These are phyloP conservation scores for Rhodotorula sphaerocarpa DNA, from an alignment of 768 basidiomycete species.

Conservation along the genomic window DNA sequence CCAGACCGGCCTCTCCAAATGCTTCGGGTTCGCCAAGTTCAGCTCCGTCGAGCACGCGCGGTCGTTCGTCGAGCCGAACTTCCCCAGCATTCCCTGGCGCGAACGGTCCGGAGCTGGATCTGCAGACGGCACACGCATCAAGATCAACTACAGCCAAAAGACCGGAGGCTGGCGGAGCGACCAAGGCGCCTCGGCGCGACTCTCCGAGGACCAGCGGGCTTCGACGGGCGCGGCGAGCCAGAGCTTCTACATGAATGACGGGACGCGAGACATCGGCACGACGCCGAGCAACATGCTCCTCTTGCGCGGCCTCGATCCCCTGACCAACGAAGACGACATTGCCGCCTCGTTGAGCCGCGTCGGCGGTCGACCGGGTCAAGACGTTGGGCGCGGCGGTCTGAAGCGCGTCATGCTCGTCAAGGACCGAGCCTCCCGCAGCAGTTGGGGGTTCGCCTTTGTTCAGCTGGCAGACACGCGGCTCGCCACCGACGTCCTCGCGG, in stretches of 20 bases:
- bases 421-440: conserved; percentile 75
- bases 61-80: conserved; percentile 80
- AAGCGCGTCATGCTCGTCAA: conserved; percentile 78
- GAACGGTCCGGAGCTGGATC: conserved; percentile 67
- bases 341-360: conserved; percentile 72
- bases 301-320: conserved; percentile 79
- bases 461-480: conserved; percentile 78
- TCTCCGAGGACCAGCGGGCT: conserved; percentile 27
- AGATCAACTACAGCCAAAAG: conserved; percentile 71
- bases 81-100: conserved; percentile 86
- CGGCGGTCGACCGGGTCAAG: conserved; percentile 51
- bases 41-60: conserved; percentile 73
- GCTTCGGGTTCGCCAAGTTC: conserved; percentile 96
- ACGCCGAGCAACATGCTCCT: conserved; percentile 69
- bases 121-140: conserved; percentile 74
- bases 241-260: conserved; percentile 65
- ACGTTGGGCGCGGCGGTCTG: conserved; percentile 57
- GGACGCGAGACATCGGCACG: conserved; percentile 90
- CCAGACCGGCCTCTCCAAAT: conserved; percentile 87
- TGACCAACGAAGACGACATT: conserved; percentile 80
- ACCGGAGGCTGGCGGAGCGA: conserved; percentile 32
- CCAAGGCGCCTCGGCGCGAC: conserved; percentile 62
- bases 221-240: conserved; percentile 43
- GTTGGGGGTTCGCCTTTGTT: conserved; percentile 90
- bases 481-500: conserved; percentile 68